Evolutionary conservation across 1,284 basidiomycete species (phyloP), one percentile per base, ranked within the genome.

Genomic region (Lignosus rhinocerotis): DNA sequence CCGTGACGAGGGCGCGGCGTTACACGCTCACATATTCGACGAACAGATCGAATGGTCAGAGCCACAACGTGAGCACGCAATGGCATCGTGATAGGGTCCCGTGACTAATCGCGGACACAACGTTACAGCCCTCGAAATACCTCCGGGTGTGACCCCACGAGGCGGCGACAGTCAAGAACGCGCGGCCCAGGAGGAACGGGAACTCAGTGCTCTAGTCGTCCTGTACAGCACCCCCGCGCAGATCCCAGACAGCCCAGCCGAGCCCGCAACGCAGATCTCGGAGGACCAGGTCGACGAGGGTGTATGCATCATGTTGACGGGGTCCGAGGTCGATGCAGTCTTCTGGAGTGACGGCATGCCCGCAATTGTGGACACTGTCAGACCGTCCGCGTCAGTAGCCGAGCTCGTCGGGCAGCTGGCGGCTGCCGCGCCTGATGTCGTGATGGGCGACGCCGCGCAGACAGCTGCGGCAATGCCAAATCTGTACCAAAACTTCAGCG

Each of bases 11-110:
- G 90, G 90, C 57, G 90, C 90, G 52, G 89, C 90, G 55, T 73
- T 93, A 68, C 90, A 92, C 71, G 82, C 84, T 60, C 86, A 86
- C 69, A 68, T 90, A 63, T 92, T 93, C 73, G 90, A 92, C 75
- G 91, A 93, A 75, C 80, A 84, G 58, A 78, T 91, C 66, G 91
- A 93, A 78, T 93, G 90, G 90, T 78, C 76, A 67, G 90, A 93
- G 68, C 90, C 89, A 62, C 71, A 80, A 67, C 76, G 90, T 93
- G 80, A 84, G 78, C 69, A 66, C 58, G 53, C 42, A 55, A 61
- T 48, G 46, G 43, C 32, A 59, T 46, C 51, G 59, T 51, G 61
- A 56, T 46, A 43, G 53, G 49, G 34, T 51, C 57, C 54, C 42
- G 64, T 64, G 57, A 66, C 62, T 66, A 39, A 69, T 58, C 30